Conservation (phyloP, 257 asterid species). For the Plectranthus barbatus region DNA sequence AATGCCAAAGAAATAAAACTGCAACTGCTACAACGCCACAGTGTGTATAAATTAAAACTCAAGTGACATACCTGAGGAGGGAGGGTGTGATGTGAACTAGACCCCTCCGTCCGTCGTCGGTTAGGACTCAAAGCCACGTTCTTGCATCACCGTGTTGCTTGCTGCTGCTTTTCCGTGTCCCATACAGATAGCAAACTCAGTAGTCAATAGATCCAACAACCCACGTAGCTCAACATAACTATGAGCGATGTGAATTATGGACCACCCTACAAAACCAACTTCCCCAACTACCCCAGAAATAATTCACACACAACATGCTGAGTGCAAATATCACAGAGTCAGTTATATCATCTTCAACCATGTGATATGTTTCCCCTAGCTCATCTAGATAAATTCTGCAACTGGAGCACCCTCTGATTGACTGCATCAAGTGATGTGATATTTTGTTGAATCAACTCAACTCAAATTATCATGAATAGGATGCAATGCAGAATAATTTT, state of each 20-base stretch:
- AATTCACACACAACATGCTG: constrained; percentile 13
- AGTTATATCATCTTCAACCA: constrained; percentile 25
- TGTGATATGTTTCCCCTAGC: constrained; percentile 28
- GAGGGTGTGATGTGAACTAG: constrained; percentile 17
- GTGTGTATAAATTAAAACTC: neutral
- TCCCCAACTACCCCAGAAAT: constrained; percentile 16
- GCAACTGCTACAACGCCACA: neutral
- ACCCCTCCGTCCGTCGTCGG: neutral
- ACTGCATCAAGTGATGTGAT: constrained; percentile 4
- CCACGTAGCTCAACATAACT: constrained; percentile 25
- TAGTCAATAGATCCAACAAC: constrained; percentile 37
- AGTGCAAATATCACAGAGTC: constrained; percentile 14
- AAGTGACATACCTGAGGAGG: constrained; percentile 25
- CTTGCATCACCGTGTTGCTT: constrained; percentile 25
- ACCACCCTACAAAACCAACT: constrained; percentile 14
- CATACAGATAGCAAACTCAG: constrained; percentile 15
- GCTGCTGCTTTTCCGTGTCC: constrained; percentile 26
- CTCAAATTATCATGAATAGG: neutral
- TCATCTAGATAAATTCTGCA: constrained; percentile 11
- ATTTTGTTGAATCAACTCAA: neutral
- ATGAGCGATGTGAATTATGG: constrained; percentile 19
- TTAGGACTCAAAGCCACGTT: constrained; percentile 4
- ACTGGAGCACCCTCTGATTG: neutral
- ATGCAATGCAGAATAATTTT: neutral
- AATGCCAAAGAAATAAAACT: neutral